Percentiles rank a stretch among this genome's conserved stretches.
Conservation (phyloP, 371 early-diverging fungal genomes). For the Umbelopsis sp. region DNA sequence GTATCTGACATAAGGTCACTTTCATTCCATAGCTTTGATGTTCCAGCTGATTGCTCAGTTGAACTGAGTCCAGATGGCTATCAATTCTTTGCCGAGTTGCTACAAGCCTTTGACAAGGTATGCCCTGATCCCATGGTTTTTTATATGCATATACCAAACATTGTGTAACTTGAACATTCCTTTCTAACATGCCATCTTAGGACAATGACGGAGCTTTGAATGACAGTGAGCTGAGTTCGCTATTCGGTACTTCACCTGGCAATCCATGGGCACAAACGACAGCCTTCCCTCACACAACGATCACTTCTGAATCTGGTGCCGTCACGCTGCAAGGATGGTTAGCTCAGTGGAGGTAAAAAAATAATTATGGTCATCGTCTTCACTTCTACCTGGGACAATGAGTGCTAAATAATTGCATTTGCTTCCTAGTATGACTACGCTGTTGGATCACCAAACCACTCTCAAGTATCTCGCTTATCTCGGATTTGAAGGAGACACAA, state of each 20-base stretch:
- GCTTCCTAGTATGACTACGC: slow-evolving; percentile 84
- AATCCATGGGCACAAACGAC: slow-evolving; percentile 83
- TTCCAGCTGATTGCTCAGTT: slow-evolving; percentile 86
- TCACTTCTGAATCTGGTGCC: slow-evolving; percentile 85
- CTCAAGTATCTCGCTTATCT: slow-evolving; percentile 94
- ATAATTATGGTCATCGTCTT: not conserved
- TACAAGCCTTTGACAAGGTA: slow-evolving; percentile 90
- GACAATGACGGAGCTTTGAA: slow-evolving; percentile 96
- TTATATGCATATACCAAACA: too few relatives aligned
- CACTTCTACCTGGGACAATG: not conserved
- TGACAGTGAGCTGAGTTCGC: slow-evolving; percentile 77
- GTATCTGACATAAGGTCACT: too few relatives aligned
- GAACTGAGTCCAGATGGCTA: slow-evolving; percentile 94
- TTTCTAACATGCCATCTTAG: slow-evolving; percentile 31
- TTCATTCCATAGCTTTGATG: slow-evolving; percentile 67
- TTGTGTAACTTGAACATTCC: not conserved
- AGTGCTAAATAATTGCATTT: too few relatives aligned
- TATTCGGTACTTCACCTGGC: slow-evolving; percentile 89
- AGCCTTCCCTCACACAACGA: slow-evolving; percentile 89
- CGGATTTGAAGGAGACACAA: slow-evolving; percentile 86
- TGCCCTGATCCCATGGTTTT: not conserved
- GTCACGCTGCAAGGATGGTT: slow-evolving; percentile 96
- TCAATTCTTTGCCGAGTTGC: slow-evolving; percentile 93
- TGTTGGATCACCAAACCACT: slow-evolving; percentile 86
- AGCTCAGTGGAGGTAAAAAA: slow-evolving; percentile 90